Percentiles rank a stretch among this genome's conserved stretches.
phyloP scores from a whole-genome alignment of 805 yeast species.

The Candida xiaguanensis region DNA sequence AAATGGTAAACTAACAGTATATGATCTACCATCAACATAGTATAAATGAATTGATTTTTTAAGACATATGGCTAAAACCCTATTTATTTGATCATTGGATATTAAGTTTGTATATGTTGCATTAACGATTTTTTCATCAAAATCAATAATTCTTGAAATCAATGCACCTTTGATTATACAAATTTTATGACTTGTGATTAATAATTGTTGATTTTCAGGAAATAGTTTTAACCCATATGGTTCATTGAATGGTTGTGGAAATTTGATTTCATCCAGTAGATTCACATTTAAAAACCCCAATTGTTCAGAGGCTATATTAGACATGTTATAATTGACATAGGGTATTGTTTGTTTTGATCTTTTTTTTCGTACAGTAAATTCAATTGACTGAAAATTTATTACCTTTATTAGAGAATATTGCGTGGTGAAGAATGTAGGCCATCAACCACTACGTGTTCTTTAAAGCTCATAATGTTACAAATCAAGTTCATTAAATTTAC shows the following conservation, averaged over 20 bases:
- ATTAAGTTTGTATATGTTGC: constrained; percentile 61
- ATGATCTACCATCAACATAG: constrained; percentile 54
- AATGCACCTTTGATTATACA: constrained; percentile 46
- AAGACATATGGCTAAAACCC: constrained; percentile 55
- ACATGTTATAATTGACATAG: constrained; percentile 3
- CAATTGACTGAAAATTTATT: too few relatives aligned
- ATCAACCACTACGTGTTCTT: too few relatives aligned
- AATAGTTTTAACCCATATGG: constrained; percentile 20
- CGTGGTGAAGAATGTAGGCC: too few relatives aligned
- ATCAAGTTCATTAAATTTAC: too few relatives aligned
- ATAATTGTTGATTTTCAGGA: constrained; percentile 30
- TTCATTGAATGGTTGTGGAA: constrained; percentile 14
- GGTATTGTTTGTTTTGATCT: constrained; percentile 1
- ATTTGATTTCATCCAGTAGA: constrained; percentile 21
- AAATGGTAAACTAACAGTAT: constrained; percentile 68
- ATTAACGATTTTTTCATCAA: constrained; percentile 46
- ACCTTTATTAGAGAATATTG: too few relatives aligned
- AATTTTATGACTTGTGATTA: constrained; percentile 36
- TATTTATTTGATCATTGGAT: not conserved
- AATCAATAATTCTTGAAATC: constrained; percentile 46
- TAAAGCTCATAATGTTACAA: too few relatives aligned
- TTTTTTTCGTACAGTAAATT: too few relatives aligned
- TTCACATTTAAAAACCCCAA: constrained; percentile 32
- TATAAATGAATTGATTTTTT: constrained; percentile 61
- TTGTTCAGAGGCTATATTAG: constrained; percentile 5